Base-by-base conservation (phyloP, 257 asterid genomes). In the Fraxinus quadrangulata region DNA sequence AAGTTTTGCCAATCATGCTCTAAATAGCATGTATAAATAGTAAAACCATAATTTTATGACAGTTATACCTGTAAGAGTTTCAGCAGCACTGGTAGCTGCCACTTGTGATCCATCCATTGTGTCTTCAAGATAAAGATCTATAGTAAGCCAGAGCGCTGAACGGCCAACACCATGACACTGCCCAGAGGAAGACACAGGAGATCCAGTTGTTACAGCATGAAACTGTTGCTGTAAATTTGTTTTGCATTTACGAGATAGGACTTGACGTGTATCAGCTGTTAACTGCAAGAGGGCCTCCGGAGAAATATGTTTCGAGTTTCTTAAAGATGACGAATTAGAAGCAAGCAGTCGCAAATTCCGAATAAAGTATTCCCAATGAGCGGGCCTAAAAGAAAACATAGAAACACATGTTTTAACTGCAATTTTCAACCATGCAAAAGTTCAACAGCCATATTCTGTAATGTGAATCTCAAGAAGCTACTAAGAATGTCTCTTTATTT, bases 41-140 rank as follows among this genome's bases (percentile, higher is more conserved):
- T 59, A 59, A 2, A 83, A 36, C 49, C 49, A 37, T 13, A 17
- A 49, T 23, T 31, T 61, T 37, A 51, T 40, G 19, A 36, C 8
- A 6, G n/a, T 6, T 31, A 71, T 86, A 92, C 99, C 95, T 12
- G 92, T 86, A 65, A 96, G 97, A 83, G 94, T 90, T 80, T 92
- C 99, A 77, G 85, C 90, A 78, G 97, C 92, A 81, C 97, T 86
- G 79, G 94, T 89, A 83, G 92, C 92, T 34, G 84, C 87, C 75
- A 92, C 96, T 84, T 85, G 96, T 78, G 88, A 76, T 83, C 96
- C 97, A 80, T 92, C 97, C 90, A 93, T 89, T 76, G 84, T 68
- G 85, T 96, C 98, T 87, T 93, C 99, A 80, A 96, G 85, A 87
- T 89, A 96, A 72, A 96, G 83, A 87, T 96, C 98, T 76, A 96